Percentiles rank a stretch among this genome's conserved stretches.
Conservation (phyloP, 208 protist genomes). For the Leishmania tropica region DNA sequence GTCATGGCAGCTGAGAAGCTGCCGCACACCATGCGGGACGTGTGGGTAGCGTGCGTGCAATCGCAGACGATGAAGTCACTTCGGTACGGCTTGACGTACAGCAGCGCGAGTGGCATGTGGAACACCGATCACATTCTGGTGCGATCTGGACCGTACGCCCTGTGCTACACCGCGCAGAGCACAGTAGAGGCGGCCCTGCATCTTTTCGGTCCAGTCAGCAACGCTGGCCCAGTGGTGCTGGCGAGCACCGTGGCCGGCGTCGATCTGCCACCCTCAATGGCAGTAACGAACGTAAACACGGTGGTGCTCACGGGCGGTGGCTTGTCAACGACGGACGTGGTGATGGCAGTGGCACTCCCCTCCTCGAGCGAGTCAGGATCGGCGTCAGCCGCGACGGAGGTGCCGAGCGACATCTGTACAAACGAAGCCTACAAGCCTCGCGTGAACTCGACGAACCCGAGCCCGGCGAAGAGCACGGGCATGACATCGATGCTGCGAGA, state of each 20-base stretch:
- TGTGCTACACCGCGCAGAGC: constrained; percentile 56
- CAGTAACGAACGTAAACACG: constrained; percentile 23
- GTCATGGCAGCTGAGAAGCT: constrained; percentile 13
- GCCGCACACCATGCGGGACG: constrained; percentile 40
- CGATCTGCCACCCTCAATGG: constrained; percentile 22
- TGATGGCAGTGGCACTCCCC: constrained; percentile 65
- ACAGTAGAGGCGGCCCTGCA: constrained; percentile 17
- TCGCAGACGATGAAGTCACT: constrained; percentile 9
- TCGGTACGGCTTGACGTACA: constrained; percentile 40
- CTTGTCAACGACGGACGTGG: constrained; percentile 58
- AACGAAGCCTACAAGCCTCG: constrained; percentile 62
- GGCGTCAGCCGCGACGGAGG: not conserved
- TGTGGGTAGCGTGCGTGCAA: constrained; percentile 42
- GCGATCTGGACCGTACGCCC: constrained; percentile 46
- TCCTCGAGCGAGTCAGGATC: not conserved
- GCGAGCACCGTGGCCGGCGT: constrained; percentile 50
- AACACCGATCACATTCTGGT: constrained; percentile 14
- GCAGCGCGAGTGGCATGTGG: constrained; percentile 27
- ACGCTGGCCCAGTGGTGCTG: constrained; percentile 60
- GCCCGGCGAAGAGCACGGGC: constrained; percentile 19
- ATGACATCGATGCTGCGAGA: constrained; percentile 37
- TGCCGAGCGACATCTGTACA: constrained; percentile 80
- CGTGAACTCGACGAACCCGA: constrained; percentile 30
- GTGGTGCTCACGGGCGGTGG: constrained; percentile 68
- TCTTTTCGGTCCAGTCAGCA: constrained; percentile 56